A percentile compares a stretch with the other conserved stretches of the same genome.
Conservation (phyloP, 1,284 basidiomycete genomes). For the Pseudozyma hubeiensis region DNA sequence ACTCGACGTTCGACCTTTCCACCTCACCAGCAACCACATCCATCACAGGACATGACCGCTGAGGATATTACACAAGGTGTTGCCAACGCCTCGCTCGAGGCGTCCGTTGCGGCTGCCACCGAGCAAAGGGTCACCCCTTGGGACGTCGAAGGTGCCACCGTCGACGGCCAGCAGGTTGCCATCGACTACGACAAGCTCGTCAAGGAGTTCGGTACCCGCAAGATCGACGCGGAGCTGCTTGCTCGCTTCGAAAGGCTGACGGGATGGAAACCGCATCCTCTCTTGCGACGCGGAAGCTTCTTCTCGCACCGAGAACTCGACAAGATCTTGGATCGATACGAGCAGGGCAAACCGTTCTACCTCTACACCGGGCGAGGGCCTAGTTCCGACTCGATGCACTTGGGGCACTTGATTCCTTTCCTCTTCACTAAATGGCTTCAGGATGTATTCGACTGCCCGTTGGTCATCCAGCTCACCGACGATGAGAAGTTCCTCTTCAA, state of each 20-base stretch:
- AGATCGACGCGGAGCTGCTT: conserved; percentile 81
- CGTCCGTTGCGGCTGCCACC: conserved; percentile 40
- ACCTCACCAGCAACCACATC: conserved; percentile 5
- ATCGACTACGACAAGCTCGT: conserved; percentile 95
- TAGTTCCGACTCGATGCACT: conserved; percentile 95
- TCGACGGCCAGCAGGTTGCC: conserved; percentile 81
- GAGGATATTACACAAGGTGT: conserved; percentile 52
- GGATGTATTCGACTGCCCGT: conserved; percentile 92
- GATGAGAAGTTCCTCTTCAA: conserved; percentile 99
- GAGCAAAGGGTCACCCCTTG: conserved; percentile 93
- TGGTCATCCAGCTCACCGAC: conserved; percentile 96
- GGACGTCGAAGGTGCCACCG: conserved; percentile 94
- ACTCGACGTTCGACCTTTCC: conserved; percentile 11
- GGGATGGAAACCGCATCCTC: conserved; percentile 87
- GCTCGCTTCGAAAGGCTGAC: conserved; percentile 92
- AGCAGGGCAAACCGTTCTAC: conserved; percentile 97
- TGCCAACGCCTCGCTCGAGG: conserved; percentile 48
- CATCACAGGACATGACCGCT: conserved; percentile 21
- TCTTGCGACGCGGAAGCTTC: conserved; percentile 92
- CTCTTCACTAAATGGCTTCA: conserved; percentile 99
- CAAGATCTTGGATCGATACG: conserved; percentile 92
- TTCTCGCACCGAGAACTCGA: conserved; percentile 98
- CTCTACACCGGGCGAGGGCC: conserved; percentile 98
- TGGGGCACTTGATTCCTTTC: conserved; percentile 98
- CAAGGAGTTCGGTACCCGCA: conserved; percentile 90